Conservation (phyloP, 2,329 filamentous ascomycete species). For the Penicillium sp. region DNA sequence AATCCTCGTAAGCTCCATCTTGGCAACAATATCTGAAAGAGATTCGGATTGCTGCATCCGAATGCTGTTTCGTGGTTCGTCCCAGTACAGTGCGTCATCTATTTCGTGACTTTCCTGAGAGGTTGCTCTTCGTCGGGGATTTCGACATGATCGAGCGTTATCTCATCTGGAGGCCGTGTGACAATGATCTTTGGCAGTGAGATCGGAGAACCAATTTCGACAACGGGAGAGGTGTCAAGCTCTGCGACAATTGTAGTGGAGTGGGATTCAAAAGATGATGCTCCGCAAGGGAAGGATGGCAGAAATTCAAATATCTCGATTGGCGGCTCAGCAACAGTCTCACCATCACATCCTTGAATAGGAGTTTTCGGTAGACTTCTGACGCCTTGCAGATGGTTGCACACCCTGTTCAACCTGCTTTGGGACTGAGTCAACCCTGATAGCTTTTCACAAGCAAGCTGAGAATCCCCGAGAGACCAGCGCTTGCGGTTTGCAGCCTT, state of each 20-base stretch:
- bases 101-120: conserved; percentile 9
- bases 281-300: conserved; percentile 1
- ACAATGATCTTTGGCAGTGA: conserved; percentile 12
- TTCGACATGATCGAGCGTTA: not conserved
- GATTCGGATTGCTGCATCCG: conserved; percentile 11
- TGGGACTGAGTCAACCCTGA: conserved; percentile 16
- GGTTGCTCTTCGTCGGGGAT: not conserved
- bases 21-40: conserved; percentile 11
- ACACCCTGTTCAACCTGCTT: conserved; percentile 17
- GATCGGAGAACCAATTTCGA: not conserved
- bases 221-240: not conserved
- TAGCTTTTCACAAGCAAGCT: conserved; percentile 14
- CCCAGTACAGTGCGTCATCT: conserved; percentile 17
- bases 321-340: not conserved
- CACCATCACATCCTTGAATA: not conserved
- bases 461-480: conserved; percentile 20
- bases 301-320: not conserved
- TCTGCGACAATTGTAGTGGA: conserved; percentile 6
- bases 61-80: conserved; percentile 10
- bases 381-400: conserved; percentile 11
- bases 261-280: not conserved
- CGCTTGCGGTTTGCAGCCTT: conserved; percentile 13
- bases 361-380: not conserved
- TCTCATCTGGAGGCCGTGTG: conserved; percentile 3
- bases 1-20: conserved; percentile 7